A percentile compares a stretch with the other conserved stretches of the same genome.
phyloP scores from a whole-genome alignment of 108 stramenopile genomes.

The Discostella pseudostelligera region DNA sequence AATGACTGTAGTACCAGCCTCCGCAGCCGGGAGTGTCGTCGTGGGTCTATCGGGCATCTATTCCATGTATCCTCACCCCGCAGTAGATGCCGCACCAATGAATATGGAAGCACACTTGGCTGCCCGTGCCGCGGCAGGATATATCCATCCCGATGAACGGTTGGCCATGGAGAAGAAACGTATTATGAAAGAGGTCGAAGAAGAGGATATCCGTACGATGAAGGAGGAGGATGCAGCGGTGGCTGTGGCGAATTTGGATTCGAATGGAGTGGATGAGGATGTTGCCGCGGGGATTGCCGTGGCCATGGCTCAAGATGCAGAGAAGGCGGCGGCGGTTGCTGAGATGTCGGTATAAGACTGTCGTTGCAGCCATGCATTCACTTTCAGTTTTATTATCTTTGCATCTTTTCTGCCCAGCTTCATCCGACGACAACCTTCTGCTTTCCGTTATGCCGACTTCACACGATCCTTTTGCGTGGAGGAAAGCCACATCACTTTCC shows the following conservation, averaged over 20 bases:
- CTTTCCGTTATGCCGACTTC: too few relatives aligned
- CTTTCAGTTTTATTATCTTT: too few relatives aligned
- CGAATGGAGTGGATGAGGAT: neutral
- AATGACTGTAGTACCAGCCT: too few relatives aligned
- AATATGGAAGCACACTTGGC: conserved; percentile 25
- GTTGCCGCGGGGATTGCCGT: conserved; percentile 21
- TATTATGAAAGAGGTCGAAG: neutral
- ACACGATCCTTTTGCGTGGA: too few relatives aligned
- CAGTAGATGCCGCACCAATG: conserved; percentile 32
- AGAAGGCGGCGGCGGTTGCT: neutral
- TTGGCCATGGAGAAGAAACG: conserved; percentile 12
- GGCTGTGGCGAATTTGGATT: conserved; percentile 28
- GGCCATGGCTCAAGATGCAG: conserved; percentile 33
- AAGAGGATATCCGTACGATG: conserved; percentile 11
- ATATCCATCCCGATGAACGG: conserved; percentile 31
- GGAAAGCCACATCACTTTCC: too few relatives aligned
- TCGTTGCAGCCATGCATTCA: too few relatives aligned
- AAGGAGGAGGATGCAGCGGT: conserved; percentile 28
- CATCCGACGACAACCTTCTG: too few relatives aligned
- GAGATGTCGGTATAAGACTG: too few relatives aligned
- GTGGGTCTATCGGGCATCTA: conserved; percentile 15
- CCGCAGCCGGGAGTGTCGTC: conserved; percentile 10
- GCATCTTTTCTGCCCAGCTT: too few relatives aligned
- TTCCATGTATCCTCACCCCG: conserved; percentile 38
- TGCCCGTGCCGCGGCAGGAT: conserved; percentile 30